phyloP scores from a whole-genome alignment of 2,329 filamentous ascomycete genomes.

The Curvularia spicifera region DNA sequence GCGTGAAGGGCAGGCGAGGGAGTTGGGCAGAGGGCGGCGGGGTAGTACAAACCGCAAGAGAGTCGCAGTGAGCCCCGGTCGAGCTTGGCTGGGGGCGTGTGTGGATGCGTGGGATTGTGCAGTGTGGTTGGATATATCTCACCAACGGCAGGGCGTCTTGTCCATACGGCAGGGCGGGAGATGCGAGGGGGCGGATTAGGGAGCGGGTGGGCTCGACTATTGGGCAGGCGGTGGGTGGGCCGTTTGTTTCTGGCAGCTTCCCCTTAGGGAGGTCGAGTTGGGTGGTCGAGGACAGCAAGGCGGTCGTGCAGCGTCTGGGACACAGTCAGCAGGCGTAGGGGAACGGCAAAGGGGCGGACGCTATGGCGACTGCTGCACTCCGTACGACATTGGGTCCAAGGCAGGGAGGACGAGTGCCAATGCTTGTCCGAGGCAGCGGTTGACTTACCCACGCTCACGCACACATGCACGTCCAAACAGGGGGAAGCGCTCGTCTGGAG shows the following conservation, averaged over 20 bases:
- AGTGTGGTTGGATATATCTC: slow-evolving; percentile 32
- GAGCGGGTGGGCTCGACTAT: slow-evolving; percentile 30
- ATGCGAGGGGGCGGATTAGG: slow-evolving; percentile 12
- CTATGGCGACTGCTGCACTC: slow-evolving; percentile 37
- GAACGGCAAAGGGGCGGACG: slow-evolving; percentile 39
- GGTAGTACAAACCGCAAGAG: slow-evolving; percentile 46
- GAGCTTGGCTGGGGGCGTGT: slow-evolving; percentile 39
- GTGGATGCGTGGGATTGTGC: slow-evolving; percentile 36
- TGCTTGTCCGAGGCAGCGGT: slow-evolving; percentile 1
- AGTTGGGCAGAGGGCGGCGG: slow-evolving; percentile 19
- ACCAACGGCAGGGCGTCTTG: slow-evolving; percentile 26
- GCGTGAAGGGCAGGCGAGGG: slow-evolving; percentile 13
- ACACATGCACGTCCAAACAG: slow-evolving; percentile 13
- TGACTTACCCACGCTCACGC: slow-evolving; percentile 36
- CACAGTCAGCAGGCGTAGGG: slow-evolving; percentile 39
- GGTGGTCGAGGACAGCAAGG: slow-evolving; percentile 23
- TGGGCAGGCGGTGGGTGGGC: slow-evolving; percentile 12
- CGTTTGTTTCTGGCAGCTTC: slow-evolving; percentile 13
- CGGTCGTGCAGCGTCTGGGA: slow-evolving; percentile 35
- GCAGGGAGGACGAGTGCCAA: slow-evolving; percentile 27
- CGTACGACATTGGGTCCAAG: slow-evolving; percentile 41
- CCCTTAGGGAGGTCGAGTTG: slow-evolving; percentile 10
- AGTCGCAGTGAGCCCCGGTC: slow-evolving; percentile 36
- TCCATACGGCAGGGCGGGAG: slow-evolving; percentile 30
- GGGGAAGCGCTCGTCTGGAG: slow-evolving; percentile 13